phyloP scores from a whole-genome alignment of 805 yeast species.

The Kodamaea laetipori region DNA sequence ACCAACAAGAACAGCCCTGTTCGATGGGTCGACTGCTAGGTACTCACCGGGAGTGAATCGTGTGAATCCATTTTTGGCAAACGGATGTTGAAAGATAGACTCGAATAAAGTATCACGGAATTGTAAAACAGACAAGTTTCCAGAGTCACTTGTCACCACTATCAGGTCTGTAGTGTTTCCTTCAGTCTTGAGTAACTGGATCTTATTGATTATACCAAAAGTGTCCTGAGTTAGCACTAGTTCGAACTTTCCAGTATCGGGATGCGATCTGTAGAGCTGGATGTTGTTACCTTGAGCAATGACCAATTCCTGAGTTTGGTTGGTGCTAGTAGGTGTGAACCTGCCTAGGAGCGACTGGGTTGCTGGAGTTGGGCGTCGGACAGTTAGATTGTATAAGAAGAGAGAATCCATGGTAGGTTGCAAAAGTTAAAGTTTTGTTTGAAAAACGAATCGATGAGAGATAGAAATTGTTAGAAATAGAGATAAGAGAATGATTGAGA shows the following conservation, averaged over 20 bases:
- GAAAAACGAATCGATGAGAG: no score
- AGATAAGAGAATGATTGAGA: no score
- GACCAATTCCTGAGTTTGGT: slow-evolving; percentile 71
- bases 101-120: slow-evolving; percentile 45
- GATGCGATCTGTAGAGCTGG: slow-evolving; percentile 54
- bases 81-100: slow-evolving; percentile 62
- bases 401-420: slow-evolving; percentile 31
- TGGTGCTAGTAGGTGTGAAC: slow-evolving; percentile 54
- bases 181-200: slow-evolving; percentile 52
- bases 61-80: slow-evolving; percentile 72
- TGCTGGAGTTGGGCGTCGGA: slow-evolving; percentile 60
- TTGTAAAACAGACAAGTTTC: slow-evolving; percentile 60
- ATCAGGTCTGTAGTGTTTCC: slow-evolving; percentile 59
- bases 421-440: no score
- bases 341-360: slow-evolving; percentile 64
- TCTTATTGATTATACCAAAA: slow-evolving; percentile 59
- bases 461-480: no score
- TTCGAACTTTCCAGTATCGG: slow-evolving; percentile 56
- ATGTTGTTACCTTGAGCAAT: slow-evolving; percentile 57
- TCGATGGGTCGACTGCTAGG: slow-evolving; percentile 67
- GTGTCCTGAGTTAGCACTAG: slow-evolving; percentile 46
- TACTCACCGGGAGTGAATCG: slow-evolving; percentile 76
- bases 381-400: slow-evolving; percentile 67
- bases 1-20: slow-evolving; percentile 67
- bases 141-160: slow-evolving; percentile 79